phyloP scores from a whole-genome alignment of 208 protist genomes.

The Leishmania amazonensis region DNA sequence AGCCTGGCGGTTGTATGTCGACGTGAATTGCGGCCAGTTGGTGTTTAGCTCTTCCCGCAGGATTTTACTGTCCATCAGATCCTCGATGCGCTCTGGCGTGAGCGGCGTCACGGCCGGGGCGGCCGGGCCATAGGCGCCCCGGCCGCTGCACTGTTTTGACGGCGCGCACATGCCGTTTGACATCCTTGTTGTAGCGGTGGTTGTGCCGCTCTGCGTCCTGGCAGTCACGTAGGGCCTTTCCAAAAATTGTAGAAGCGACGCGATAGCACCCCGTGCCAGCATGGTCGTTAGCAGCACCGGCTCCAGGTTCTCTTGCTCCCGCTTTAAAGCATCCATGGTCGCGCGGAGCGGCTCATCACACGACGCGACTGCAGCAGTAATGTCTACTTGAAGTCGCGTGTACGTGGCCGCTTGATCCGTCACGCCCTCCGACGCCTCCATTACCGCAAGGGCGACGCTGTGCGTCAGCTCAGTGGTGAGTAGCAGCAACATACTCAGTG shows the following conservation, averaged over 20 bases:
- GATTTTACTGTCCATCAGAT: constrained; percentile 23
- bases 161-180: background rate
- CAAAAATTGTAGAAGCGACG: constrained; percentile 16
- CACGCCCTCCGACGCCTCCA: background rate
- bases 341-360: constrained; percentile 15
- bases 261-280: constrained; percentile 24
- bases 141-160: background rate
- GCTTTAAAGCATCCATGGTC: constrained; percentile 11
- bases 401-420: background rate
- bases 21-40: constrained; percentile 25
- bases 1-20: constrained; percentile 26
- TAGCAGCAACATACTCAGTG: constrained; percentile 23
- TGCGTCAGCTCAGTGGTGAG: constrained; percentile 17
- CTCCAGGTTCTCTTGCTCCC: constrained; percentile 26
- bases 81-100: constrained; percentile 20
- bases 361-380: background rate
- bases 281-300: constrained; percentile 34
- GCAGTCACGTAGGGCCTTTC: background rate
- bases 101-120: constrained; percentile 1
- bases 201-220: background rate
- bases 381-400: constrained; percentile 11
- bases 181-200: background rate
- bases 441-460: constrained; percentile 14
- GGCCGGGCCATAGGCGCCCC: background rate
- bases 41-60: constrained; percentile 29